Evolutionary conservation across 805 yeast species (phyloP), one percentile per base, ranked within the genome.

Genomic region (Candida stauntonica): DNA sequence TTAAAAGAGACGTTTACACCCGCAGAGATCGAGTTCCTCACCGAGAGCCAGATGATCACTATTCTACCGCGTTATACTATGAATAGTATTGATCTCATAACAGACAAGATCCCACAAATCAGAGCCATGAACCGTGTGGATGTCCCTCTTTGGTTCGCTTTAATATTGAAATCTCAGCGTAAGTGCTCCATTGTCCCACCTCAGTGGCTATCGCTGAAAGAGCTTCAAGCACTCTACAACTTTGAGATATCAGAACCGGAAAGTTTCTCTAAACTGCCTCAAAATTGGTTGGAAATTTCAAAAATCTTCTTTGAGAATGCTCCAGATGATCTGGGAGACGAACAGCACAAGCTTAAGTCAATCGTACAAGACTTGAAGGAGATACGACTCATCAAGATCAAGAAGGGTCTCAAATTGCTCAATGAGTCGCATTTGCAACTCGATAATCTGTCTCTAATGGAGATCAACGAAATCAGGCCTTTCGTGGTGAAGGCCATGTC

Each of bases 141-240:
- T 33, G 78, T 93, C 0, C 95, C 96, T 0, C 46, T 91, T 2
- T 93, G 98, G 98, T 66, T 86, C 16, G 98, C 97, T 0, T 57
- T 89, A 7, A 64, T 89, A 16, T 65, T 93, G 35, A 87, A 86
- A 54, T 78, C 81, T 33, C 98, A 93, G 58, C 81, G 79, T 33
- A 81, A 88, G 52, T 87, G 97, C 61, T 82, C 80, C 45, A 78
- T 93, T 3, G 79, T 86, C 7, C 81, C 88, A 12, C 99, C 99
- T 0, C 70, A 66, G 1, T 93, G 99, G 99, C 68, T 93, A 8
- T 73, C 71, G 8, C 60, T 74, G 33, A 65, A 66, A 15, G 67
- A 66, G 35, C 59, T 91, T 40, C 73, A 73, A 38, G 68, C 66
- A 5, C 67, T 72, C 30, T 77, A 83, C 49, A 86, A 81, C 16